Base-by-base conservation (phyloP, 768 basidiomycete genomes). In the Dioszegia crocea region DNA sequence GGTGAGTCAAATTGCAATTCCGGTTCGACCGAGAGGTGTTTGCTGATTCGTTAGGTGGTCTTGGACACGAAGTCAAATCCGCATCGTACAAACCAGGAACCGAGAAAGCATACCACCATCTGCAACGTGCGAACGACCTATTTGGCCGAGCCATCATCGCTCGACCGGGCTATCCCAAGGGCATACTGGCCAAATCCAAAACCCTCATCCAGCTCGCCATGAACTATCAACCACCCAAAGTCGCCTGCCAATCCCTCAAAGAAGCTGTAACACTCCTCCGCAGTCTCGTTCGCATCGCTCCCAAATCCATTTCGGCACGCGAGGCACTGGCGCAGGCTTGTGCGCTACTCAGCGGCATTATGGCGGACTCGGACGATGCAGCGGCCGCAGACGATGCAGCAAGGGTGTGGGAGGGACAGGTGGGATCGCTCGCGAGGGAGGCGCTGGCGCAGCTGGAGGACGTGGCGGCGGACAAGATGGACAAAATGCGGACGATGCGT, bases 61-160 rank as follows among this genome's bases (percentile, higher is more conserved):
- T 69, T 2, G 74, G 71, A 3, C 74, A 75, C 57, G 71, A 71
- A 48, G 59, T 63, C 31, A 75, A 73, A 63, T 55, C 74, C 17
- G 59, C 56, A 12, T 64, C 69, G 5, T 75, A 73, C 59, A 59
- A 66, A 30, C 61, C 66, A 27, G 74, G 69, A 3, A 71, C 67
- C 24, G 74, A 75, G 38, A 73, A 75, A 50, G 71, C 76, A 0
- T 67, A 71, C 45, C 76, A 77, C 46, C 73, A 76, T 47, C 66
- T 73, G 21, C 64, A 61, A 19, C 70, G 73, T 27, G 67, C 76
- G n/a, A 61, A 59, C 33, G 74, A 77, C 19, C 66, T 72, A 17
- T 73, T 74, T 51, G 45, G 27, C 12, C 59, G 57, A 2, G 73
- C 73, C 3, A 55, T 77, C 3, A 49, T 59, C 8, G 60, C 64